Percentiles rank a stretch among this genome's conserved stretches.
Conservation (phyloP, 176 grass and related monocot species). For the Triticum timopheevii region DNA sequence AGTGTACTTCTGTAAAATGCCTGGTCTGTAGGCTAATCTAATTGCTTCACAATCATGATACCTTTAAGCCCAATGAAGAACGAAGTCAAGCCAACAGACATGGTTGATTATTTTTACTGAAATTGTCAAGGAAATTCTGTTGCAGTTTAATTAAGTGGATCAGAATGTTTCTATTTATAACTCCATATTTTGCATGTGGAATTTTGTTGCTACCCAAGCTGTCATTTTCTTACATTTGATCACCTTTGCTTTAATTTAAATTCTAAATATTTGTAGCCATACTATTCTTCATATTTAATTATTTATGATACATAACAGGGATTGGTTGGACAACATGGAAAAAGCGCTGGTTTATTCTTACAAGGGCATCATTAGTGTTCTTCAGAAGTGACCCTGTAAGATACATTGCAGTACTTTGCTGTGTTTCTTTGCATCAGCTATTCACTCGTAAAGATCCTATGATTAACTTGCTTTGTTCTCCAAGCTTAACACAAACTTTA, state of each 20-base stretch:
- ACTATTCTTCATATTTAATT: constrained; percentile 25
- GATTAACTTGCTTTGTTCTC: constrained; percentile 28
- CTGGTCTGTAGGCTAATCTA: background rate
- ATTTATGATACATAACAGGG: constrained; percentile 55
- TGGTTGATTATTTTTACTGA: background rate
- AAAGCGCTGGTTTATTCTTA: constrained; percentile 98
- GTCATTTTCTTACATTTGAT: constrained; percentile 9
- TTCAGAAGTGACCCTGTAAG: constrained; percentile 94
- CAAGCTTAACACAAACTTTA: background rate
- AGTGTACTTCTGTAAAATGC: constrained; percentile 1
- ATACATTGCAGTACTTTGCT: constrained; percentile 23
- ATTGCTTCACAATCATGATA: constrained; percentile 1
- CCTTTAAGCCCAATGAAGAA: background rate
- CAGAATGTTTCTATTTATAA: background rate
- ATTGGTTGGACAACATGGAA: constrained; percentile 99
- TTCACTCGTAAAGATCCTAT: constrained; percentile 20
- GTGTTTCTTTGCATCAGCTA: constrained; percentile 28
- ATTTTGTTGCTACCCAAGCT: constrained; percentile 1
- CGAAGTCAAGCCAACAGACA: constrained; percentile 6
- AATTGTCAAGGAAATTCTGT: background rate
- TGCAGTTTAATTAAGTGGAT: constrained; percentile 23
- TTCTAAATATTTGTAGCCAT: constrained; percentile 13
- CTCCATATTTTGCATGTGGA: background rate
- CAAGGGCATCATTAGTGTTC: constrained; percentile 86
- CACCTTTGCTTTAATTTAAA: constrained; percentile 22